Conservation (phyloP, 2,329 filamentous ascomycete genomes). For the Aspergillus latus region DNA sequence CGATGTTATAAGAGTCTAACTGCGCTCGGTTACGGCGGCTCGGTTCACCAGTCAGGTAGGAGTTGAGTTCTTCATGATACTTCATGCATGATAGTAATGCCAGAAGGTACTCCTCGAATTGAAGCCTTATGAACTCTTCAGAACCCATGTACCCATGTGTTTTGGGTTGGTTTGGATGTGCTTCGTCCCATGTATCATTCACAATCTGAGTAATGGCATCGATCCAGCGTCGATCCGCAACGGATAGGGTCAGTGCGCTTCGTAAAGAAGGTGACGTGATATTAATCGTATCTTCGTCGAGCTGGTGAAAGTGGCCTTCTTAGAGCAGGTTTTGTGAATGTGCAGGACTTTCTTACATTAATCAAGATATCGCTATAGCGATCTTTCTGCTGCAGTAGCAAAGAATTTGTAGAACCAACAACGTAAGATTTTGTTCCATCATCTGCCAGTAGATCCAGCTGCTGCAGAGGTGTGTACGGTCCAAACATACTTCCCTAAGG, state of each 20-base stretch:
- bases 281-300: slow-evolving; percentile 83
- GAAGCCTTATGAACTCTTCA: slow-evolving; percentile 94
- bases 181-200: slow-evolving; percentile 94
- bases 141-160: slow-evolving; percentile 93
- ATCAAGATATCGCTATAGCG: slow-evolving; percentile 95
- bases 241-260: slow-evolving; percentile 72
- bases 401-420: slow-evolving; percentile 92
- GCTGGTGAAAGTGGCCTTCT: slow-evolving; percentile 36
- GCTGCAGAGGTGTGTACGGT: slow-evolving; percentile 93
- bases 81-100: slow-evolving; percentile 85
- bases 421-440: slow-evolving; percentile 95
- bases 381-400: slow-evolving; percentile 90
- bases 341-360: slow-evolving; percentile 54
- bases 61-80: slow-evolving; percentile 70
- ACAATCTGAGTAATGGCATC: slow-evolving; percentile 92
- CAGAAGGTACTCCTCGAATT: slow-evolving; percentile 95
- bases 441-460: slow-evolving; percentile 90
- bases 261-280: slow-evolving; percentile 79
- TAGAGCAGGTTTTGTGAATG: neutral
- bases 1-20: slow-evolving; percentile 60
- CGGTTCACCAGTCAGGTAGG: slow-evolving; percentile 48
- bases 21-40: slow-evolving; percentile 46
- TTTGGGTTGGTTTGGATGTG: slow-evolving; percentile 84
- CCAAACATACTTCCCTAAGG: slow-evolving; percentile 86
- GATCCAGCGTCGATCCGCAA: slow-evolving; percentile 91